A percentile compares a stretch with the other conserved stretches of the same genome.
Conservation (phyloP, 805 yeast species). For the Pichia gijzeniarum region DNA sequence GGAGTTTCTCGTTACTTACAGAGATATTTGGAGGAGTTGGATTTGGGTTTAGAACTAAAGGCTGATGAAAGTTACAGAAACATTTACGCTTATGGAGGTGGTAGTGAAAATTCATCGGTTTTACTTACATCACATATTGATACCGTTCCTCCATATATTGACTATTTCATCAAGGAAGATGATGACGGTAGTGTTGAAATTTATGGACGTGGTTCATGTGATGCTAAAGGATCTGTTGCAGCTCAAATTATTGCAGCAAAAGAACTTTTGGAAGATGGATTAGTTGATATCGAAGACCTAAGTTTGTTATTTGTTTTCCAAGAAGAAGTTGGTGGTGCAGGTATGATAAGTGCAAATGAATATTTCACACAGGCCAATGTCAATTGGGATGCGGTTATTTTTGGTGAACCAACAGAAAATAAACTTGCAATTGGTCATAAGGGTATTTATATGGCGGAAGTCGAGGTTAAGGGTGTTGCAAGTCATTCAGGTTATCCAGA, state of each 20-base stretch:
- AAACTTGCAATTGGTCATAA: slow-evolving; percentile 67
- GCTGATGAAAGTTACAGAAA: slow-evolving; percentile 21
- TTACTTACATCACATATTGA: slow-evolving; percentile 58
- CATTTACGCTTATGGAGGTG: slow-evolving; percentile 51
- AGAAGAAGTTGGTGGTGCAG: slow-evolving; percentile 62
- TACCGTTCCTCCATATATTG: slow-evolving; percentile 63
- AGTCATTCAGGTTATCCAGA: slow-evolving; percentile 69
- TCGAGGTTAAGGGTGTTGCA: slow-evolving; percentile 48
- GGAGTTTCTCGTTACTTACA: slow-evolving; percentile 35
- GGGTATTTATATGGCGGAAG: slow-evolving; percentile 41
- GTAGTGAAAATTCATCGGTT: slow-evolving; percentile 39
- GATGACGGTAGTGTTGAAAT: slow-evolving; percentile 33
- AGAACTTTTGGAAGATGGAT: slow-evolving; percentile 36
- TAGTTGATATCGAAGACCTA: slow-evolving; percentile 47
- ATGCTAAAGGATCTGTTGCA: slow-evolving; percentile 69
- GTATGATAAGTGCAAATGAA: slow-evolving; percentile 45
- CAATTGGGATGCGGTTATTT: slow-evolving; percentile 54
- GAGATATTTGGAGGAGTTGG: slow-evolving; percentile 34
- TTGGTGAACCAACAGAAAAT: slow-evolving; percentile 73
- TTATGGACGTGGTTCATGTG: slow-evolving; percentile 62
- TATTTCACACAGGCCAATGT: slow-evolving; percentile 29
- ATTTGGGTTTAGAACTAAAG: slow-evolving; percentile 47
- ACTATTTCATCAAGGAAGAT: slow-evolving; percentile 34
- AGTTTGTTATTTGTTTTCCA: slow-evolving; percentile 60
- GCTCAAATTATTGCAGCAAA: slow-evolving; percentile 50